Evolutionary conservation across 371 early-diverging fungal species (phyloP).

Genomic region (Mortierella sp.): DNA sequence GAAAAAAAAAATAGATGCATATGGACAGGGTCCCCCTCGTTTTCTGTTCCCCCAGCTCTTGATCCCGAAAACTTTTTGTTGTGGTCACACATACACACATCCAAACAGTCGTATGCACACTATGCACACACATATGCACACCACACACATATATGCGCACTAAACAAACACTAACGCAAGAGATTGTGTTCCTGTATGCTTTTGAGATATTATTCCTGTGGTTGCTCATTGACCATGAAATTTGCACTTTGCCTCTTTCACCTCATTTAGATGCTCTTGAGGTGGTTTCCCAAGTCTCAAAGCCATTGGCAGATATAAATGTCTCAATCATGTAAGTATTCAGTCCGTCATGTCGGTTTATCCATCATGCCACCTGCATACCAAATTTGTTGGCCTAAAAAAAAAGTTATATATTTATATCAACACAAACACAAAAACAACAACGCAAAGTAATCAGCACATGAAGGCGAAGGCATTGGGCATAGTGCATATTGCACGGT

Average conservation of each 20-base stretch:
- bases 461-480: not conserved
- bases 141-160: not conserved
- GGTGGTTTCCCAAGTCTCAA: constrained; percentile 49
- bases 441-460: no score
- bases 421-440: no score
- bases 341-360: not conserved
- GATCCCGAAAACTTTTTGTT: not conserved
- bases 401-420: not conserved
- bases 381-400: not conserved
- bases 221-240: not conserved
- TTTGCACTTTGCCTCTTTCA: not conserved
- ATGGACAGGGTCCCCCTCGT: constrained; percentile 8
- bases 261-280: constrained; percentile 35
- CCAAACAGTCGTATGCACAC: no score
- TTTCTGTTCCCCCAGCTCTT: not conserved
- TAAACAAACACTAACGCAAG: not conserved
- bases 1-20: constrained; percentile 16
- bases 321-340: constrained; percentile 56
- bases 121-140: not conserved
- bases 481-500: not conserved
- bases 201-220: no score
- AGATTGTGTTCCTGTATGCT: not conserved
- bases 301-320: constrained; percentile 47
- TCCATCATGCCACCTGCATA: not conserved
- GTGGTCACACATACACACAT: not conserved